A percentile compares a stretch with the other conserved stretches of the same genome.
phyloP scores from a whole-genome alignment of 768 basidiomycete species.

The Floccularia luteovirens region DNA sequence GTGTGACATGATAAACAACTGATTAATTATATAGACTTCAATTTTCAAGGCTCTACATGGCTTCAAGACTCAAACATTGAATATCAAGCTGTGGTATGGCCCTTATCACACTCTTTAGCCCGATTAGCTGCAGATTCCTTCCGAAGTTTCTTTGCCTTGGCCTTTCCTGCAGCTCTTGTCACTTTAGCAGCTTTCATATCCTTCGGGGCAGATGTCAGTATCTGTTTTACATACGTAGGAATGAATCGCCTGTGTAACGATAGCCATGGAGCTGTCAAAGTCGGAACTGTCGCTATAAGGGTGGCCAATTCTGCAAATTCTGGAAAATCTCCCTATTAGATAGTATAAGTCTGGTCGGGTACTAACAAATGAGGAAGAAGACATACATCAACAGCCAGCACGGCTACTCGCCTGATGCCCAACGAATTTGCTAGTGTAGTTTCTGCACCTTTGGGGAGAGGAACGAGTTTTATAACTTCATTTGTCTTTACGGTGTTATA shows the following conservation, averaged over 20 bases:
- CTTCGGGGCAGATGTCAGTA: conserved; percentile 70
- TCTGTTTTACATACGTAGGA: conserved; percentile 76
- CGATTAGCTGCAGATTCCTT: too few relatives aligned
- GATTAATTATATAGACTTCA: too few relatives aligned
- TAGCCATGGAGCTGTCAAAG: conserved; percentile 61
- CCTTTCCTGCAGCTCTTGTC: conserved; percentile 39
- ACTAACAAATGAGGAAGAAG: not conserved
- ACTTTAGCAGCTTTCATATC: conserved; percentile 72
- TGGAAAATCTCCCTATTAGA: conserved; percentile 30
- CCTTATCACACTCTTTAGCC: too few relatives aligned
- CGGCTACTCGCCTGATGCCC: conserved; percentile 61
- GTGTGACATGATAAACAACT: too few relatives aligned
- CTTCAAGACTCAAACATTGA: too few relatives aligned
- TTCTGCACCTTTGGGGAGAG: conserved; percentile 67
- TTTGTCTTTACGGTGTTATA: conserved; percentile 46
- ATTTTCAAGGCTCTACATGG: too few relatives aligned
- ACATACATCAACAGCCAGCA: conserved; percentile 62
- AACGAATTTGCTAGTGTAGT: conserved; percentile 44
- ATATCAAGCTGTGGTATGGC: too few relatives aligned
- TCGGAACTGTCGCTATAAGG: conserved; percentile 42
- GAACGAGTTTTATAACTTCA: conserved; percentile 45
- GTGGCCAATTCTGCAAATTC: conserved; percentile 23
- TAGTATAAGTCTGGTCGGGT: conserved; percentile 2
- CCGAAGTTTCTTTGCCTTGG: conserved; percentile 33
- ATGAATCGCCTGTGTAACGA: conserved; percentile 30